Evolutionary conservation across 257 asterid species (phyloP).

Genomic region (Lycium barbarum): DNA sequence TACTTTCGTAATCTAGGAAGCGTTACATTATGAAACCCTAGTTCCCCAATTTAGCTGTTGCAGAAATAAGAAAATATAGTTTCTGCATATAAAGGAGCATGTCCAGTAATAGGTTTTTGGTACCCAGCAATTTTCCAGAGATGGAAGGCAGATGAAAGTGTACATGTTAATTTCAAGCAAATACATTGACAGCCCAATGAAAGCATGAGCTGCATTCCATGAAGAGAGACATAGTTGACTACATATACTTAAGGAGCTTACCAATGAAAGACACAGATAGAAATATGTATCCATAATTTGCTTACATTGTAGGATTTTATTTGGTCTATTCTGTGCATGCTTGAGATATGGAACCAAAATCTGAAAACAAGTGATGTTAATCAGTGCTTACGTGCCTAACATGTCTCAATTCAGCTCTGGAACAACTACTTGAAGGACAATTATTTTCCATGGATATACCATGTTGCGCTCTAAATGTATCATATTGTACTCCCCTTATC

Average conservation of each 20-base stretch:
- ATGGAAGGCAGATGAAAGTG: constrained; percentile 6
- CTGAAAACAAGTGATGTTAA: background rate
- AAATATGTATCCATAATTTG: constrained; percentile 3
- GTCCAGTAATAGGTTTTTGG: constrained; percentile 21
- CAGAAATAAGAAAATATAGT: background rate
- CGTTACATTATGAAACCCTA: background rate
- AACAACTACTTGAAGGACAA: background rate
- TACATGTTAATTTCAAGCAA: constrained; percentile 21
- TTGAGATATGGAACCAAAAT: background rate
- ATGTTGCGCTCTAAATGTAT: background rate
- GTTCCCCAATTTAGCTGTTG: constrained; percentile 10
- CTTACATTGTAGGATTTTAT: background rate
- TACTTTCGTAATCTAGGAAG: background rate
- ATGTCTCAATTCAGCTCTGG: constrained; percentile 2
- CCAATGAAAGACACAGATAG: background rate
- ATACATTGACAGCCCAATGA: constrained; percentile 5
- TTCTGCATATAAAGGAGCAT: constrained; percentile 3
- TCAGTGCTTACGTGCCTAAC: constrained; percentile 8
- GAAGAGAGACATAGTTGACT: constrained; percentile 17
- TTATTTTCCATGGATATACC: background rate
- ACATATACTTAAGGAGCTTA: background rate
- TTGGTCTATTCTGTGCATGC: background rate
- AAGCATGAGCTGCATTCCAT: constrained; percentile 12
- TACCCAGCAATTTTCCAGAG: background rate
- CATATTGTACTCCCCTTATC: background rate